Percentiles rank a stretch among this genome's conserved stretches.
These are phyloP conservation scores for Cymbopogon citratus DNA, from an alignment of 176 grass and related monocot species.

Conservation along the genomic window DNA sequence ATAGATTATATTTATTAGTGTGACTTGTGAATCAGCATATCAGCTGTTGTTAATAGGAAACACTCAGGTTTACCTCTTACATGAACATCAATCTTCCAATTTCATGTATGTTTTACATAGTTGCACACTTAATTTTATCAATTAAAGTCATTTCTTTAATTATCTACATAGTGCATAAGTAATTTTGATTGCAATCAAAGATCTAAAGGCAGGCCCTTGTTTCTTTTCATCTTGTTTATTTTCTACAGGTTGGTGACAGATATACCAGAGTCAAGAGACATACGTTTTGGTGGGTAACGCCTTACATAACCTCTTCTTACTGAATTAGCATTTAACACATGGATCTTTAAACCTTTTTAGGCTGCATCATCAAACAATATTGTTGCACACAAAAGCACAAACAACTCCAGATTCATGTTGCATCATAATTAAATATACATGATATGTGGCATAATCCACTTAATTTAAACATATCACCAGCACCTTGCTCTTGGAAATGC, in stretches of 20 bases:
- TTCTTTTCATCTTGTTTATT: slow-evolving; percentile 27
- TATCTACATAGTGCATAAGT: slow-evolving; percentile 1
- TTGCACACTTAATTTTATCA: background rate
- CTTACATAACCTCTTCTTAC: slow-evolving; percentile 26
- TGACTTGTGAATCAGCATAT: background rate
- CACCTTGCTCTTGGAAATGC: background rate
- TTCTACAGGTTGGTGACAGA: slow-evolving; percentile 81
- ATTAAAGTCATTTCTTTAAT: background rate
- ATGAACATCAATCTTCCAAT: slow-evolving; percentile 3
- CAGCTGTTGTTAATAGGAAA: background rate
- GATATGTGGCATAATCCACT: background rate
- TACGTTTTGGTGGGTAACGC: slow-evolving; percentile 66
- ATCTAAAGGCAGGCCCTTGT: slow-evolving; percentile 21
- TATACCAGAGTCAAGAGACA: slow-evolving; percentile 73
- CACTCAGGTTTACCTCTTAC: background rate
- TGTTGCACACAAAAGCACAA: background rate
- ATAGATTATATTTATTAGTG: background rate
- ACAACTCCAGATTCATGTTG: background rate
- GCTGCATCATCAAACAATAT: background rate
- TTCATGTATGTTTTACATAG: slow-evolving; percentile 8
- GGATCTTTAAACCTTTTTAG: background rate
- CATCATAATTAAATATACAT: background rate
- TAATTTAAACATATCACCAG: background rate
- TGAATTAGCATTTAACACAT: slow-evolving; percentile 23
- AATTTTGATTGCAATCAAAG: slow-evolving; percentile 19